Base-by-base conservation (phyloP, 345 rosid species). In the Eucalyptus fibrosa region DNA sequence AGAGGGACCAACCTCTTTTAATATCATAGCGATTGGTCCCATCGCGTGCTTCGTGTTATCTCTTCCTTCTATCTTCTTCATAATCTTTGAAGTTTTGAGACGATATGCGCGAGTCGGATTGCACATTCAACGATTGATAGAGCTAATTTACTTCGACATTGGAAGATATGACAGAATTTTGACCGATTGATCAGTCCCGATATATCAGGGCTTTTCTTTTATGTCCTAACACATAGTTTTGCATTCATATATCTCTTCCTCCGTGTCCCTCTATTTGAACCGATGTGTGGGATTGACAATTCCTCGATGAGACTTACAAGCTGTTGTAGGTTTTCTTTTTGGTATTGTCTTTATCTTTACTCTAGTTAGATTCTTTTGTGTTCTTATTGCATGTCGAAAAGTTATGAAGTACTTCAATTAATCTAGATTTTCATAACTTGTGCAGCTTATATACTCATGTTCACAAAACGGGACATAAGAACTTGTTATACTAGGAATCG, bases 1-100 rank as follows among this genome's bases (percentile, higher is more conserved):
- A 42, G 55, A 11, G 60, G 56, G 49, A 12, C 49, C 77, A 32
- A 72, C 26, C 28, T 23, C 85, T 65, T 53, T 56, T 37, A 4
- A 50, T 87, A 93, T 92, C 60, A 90, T 92, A 83, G 34, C 82
- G 40, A 30, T 42, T 77, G 90, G 92, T 88, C 92, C 92, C 92
- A 60, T 86, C 44, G 56, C 17, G 56, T 42, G 91, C 89, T 89
- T 87, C 93, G 91, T 91, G 93, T 90, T 90, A 37, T 59, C 11
- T 34, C n/a, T 65, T 81, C 89, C 87, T 59, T 86, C 8, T 9
- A 34, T 82, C 92, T 87, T 87, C 86, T 86, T 88, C 47, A 12
- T 21, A 16, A 77, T 37, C 81, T 18, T 77, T 21, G 47, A 6
- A 77, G 83, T 37, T 40, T 40, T 40, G 83, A 77, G 83, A 23